Conservation (phyloP, 306 rosid species). For the Rosa rugosa region DNA sequence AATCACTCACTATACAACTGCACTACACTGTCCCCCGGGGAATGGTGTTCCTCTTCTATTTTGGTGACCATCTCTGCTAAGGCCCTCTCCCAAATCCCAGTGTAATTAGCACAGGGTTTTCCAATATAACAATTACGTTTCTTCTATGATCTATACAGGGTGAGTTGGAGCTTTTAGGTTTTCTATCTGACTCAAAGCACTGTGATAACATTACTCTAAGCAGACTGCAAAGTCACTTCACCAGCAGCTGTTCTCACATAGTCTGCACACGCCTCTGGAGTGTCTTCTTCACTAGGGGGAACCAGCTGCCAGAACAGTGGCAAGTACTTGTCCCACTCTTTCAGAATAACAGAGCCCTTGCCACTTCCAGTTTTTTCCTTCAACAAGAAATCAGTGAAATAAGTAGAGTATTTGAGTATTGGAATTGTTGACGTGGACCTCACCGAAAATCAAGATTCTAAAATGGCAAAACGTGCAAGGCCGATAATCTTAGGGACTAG, state of each 20-base stretch:
- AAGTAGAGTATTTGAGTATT: slow-evolving; percentile 4
- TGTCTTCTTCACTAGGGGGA: slow-evolving; percentile 99
- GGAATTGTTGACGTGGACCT: neutral
- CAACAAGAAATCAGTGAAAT: slow-evolving; percentile 16
- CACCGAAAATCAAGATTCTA: neutral
- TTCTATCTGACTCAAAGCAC: slow-evolving; percentile 6
- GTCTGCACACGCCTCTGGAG: slow-evolving; percentile 86
- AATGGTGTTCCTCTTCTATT: slow-evolving; percentile 19
- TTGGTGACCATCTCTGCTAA: neutral
- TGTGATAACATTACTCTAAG: slow-evolving; percentile 40
- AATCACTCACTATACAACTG: slow-evolving; percentile 44
- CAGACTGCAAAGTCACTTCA: slow-evolving; percentile 71
- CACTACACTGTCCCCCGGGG: slow-evolving; percentile 7
- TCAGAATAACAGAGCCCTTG: slow-evolving; percentile 76
- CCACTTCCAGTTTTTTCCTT: slow-evolving; percentile 93
- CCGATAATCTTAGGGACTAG: neutral
- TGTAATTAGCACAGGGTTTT: neutral
- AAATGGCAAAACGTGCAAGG: neutral
- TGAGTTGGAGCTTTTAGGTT: slow-evolving; percentile 12
- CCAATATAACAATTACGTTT: neutral
- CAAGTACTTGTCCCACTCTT: slow-evolving; percentile 81
- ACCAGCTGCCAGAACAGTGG: slow-evolving; percentile 95
- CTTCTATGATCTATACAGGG: slow-evolving; percentile 31
- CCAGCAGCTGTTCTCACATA: slow-evolving; percentile 58
- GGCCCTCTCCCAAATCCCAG: neutral